Base-by-base conservation (phyloP, 768 basidiomycete species). In the Mycena filopes region DNA sequence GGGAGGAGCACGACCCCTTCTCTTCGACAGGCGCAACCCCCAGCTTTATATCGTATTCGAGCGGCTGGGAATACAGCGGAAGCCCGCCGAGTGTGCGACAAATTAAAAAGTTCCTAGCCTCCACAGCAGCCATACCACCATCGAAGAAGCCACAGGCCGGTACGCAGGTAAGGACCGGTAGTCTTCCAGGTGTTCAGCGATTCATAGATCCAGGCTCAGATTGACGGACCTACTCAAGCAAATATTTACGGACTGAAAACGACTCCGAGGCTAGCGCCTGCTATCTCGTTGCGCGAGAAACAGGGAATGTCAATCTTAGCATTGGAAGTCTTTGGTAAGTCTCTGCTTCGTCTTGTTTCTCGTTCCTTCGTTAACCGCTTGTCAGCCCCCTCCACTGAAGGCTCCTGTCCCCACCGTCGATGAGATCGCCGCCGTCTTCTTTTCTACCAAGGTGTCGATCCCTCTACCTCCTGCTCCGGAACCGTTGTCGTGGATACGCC, bases 61-160 rank as follows among this genome's bases (percentile, higher is more conserved):
- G 79, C 26, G 93, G 93, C 7, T 96, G 94, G 95, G 94, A 96
- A 70, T 96, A 90, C 77, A 89, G 88, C 0, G 81, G 86, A 55
- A 73, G 74, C 59, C 93, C 96, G 0, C 94, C 94, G 0, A 87
- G 84, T 61, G 74, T 80, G 25, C 82, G 77, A 68, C 81, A 88
- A 72, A 82, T 86, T 4, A 83, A 81, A 46, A 76, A 74, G 46
- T 93, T 90, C 87, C 73, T 94, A 48, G 73, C 73, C 15, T 71
- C 73, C 28, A 72, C 81, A 15, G 67, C 71, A 72, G 55, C 71
- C 36, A 70, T 70, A 64, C 21, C 36, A 31, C 49, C 65, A 28
- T 64, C 46, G 28, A 72, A 69, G 51, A 71, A 67, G 47, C 13
- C 38, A 51, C 66, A 43, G 42, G 75, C 26, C 33, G 68, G 71